Conservation (phyloP, 164 flowering plant genomes). For the Cinnamomum micranthum region DNA sequence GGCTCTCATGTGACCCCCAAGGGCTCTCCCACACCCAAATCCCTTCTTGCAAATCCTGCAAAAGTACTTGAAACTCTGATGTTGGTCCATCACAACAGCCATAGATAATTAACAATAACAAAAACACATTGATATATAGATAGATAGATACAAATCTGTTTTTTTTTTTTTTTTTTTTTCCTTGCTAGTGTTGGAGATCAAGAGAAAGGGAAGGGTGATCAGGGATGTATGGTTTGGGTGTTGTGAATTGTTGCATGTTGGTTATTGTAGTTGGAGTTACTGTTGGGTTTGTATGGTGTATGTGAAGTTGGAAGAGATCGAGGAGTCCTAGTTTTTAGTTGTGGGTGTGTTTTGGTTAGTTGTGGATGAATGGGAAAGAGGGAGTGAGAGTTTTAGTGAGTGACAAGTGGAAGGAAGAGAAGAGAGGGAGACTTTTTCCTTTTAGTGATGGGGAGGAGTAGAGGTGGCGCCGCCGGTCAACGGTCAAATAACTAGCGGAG, state of each 20-base stretch:
- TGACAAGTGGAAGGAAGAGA: constrained; percentile 54
- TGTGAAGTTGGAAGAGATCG: constrained; percentile 13
- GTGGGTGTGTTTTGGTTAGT: constrained; percentile 33
- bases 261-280: constrained; percentile 22
- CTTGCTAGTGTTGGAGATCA: constrained; percentile 12
- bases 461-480: constrained; percentile 41
- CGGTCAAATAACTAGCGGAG: constrained; percentile 20
- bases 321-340: constrained; percentile 46
- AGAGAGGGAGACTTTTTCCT: constrained; percentile 40
- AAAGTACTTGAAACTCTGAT: constrained; percentile 56
- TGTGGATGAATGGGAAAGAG: constrained; percentile 27
- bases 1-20: constrained; percentile 98
- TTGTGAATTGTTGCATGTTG: background rate
- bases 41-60: constrained; percentile 92
- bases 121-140: too few species aligned
- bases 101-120: constrained; percentile 5
- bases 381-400: constrained; percentile 22
- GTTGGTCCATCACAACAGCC: constrained; percentile 40
- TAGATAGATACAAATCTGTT: constrained; percentile 3
- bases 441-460: constrained; percentile 22
- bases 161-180: constrained; percentile 6
- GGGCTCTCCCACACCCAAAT: constrained; percentile 87
- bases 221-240: constrained; percentile 1
- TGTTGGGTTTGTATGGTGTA: constrained; percentile 25
- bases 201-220: constrained; percentile 12